Conservation (phyloP, 768 basidiomycete species). For the Trametes cinnabarina region DNA sequence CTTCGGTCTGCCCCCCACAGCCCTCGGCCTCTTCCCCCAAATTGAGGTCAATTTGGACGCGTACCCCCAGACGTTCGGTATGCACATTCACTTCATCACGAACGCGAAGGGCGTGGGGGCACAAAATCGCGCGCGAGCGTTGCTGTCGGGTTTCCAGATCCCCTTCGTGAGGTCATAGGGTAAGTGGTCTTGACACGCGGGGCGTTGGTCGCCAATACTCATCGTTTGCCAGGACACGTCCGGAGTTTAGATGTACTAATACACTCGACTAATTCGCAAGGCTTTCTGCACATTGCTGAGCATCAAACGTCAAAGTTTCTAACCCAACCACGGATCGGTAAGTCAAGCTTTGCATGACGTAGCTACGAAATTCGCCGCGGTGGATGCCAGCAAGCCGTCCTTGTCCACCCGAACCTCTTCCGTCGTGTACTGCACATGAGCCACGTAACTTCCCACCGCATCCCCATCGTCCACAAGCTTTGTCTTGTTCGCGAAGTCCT, state of each 20-base stretch:
- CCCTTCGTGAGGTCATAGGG: constrained; percentile 59
- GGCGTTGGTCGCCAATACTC: background rate
- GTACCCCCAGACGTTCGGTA: constrained; percentile 83
- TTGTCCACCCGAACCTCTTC: constrained; percentile 55
- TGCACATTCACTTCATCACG: constrained; percentile 94
- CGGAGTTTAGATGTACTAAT: constrained; percentile 1
- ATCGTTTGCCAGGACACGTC: background rate
- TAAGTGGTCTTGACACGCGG: background rate
- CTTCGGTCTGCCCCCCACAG: constrained; percentile 79
- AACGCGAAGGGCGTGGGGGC: constrained; percentile 86
- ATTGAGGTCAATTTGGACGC: constrained; percentile 92
- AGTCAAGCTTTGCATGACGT: background rate
- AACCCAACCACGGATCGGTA: background rate
- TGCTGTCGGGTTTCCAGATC: constrained; percentile 89
- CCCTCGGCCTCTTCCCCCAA: constrained; percentile 92
- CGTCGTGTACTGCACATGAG: constrained; percentile 51
- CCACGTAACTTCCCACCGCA: constrained; percentile 42
- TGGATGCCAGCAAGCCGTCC: constrained; percentile 30
- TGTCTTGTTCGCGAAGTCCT: constrained; percentile 51
- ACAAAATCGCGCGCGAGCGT: constrained; percentile 80
- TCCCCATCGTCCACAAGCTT: constrained; percentile 36
- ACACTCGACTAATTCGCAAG: constrained; percentile 7
- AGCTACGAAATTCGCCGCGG: background rate
- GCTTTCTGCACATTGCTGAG: background rate
- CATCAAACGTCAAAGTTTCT: too few relatives aligned